Evolutionary conservation across 805 yeast species (phyloP).

Genomic region (Nakazawaea ambrosiae): DNA sequence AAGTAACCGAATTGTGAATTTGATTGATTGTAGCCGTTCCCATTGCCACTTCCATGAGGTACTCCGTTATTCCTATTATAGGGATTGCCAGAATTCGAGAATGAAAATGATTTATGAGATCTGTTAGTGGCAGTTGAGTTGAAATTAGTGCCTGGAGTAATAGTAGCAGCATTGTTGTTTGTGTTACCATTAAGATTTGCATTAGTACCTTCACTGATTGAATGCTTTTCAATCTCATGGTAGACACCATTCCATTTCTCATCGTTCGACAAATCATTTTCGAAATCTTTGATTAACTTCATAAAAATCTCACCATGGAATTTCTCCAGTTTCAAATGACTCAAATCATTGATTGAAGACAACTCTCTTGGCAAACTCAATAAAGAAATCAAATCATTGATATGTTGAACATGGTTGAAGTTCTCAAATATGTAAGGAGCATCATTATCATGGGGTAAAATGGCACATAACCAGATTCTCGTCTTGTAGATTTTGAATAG

Average conservation of each 20-base stretch:
- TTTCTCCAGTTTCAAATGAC: constrained; percentile 35
- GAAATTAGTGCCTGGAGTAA: too few relatives aligned
- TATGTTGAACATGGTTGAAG: constrained; percentile 16
- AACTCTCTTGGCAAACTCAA: constrained; percentile 27
- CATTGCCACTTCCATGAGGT: too few relatives aligned
- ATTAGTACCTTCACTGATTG: not conserved
- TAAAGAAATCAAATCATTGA: constrained; percentile 26
- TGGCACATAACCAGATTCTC: constrained; percentile 80
- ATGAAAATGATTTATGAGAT: too few relatives aligned
- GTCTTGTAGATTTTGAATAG: constrained; percentile 71
- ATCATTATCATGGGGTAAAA: constrained; percentile 32
- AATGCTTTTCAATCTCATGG: constrained; percentile 6
- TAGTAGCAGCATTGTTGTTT: too few relatives aligned
- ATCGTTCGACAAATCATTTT: constrained; percentile 27
- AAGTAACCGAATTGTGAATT: too few relatives aligned
- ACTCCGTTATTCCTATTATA: too few relatives aligned
- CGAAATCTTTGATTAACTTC: constrained; percentile 38
- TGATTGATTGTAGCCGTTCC: too few relatives aligned
- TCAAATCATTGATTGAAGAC: constrained; percentile 31
- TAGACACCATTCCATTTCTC: constrained; percentile 22
- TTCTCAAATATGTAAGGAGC: constrained; percentile 22
- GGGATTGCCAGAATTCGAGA: too few relatives aligned
- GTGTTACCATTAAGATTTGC: not conserved
- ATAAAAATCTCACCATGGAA: constrained; percentile 45
- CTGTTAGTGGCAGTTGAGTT: too few relatives aligned